Evolutionary conservation across 371 early-diverging fungal species (phyloP).

Genomic region (Mucor lusitanicus): DNA sequence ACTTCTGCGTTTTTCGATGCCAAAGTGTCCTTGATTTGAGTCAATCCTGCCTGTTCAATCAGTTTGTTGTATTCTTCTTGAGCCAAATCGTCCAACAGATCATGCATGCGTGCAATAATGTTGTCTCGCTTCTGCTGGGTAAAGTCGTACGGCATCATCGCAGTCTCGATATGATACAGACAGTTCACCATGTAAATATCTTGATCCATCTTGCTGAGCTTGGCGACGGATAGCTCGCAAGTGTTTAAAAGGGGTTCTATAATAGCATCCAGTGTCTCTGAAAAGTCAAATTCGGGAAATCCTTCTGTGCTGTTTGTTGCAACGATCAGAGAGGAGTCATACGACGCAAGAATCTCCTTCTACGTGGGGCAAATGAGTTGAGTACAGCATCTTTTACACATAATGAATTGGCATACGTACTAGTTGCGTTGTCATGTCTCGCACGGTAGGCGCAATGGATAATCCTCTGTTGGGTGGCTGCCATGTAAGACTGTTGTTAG

Average conservation of each 20-base stretch:
- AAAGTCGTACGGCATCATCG: constrained; percentile 35
- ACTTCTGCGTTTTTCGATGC: constrained; percentile 40
- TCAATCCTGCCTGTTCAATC: constrained; percentile 50
- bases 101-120: constrained; percentile 29
- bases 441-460: constrained; percentile 61
- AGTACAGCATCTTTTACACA: neutral
- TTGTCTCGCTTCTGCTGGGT: constrained; percentile 35
- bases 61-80: constrained; percentile 44
- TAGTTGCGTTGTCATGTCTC: constrained; percentile 69
- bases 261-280: constrained; percentile 65
- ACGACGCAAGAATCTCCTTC: constrained; percentile 81
- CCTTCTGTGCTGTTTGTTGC: constrained; percentile 30
- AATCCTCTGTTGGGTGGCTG: constrained; percentile 66
- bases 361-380: constrained; percentile 12
- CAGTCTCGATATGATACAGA: constrained; percentile 61
- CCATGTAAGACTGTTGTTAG: neutral
- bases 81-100: constrained; percentile 35
- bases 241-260: constrained; percentile 75
- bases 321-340: constrained; percentile 71
- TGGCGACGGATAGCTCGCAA: constrained; percentile 64
- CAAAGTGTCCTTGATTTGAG: constrained; percentile 36
- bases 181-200: constrained; percentile 80
- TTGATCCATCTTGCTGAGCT: constrained; percentile 58
- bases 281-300: constrained; percentile 59
- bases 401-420: constrained; percentile 26